Conservation (phyloP, 2,329 filamentous ascomycete genomes). For the Colletotrichum aenigma region DNA sequence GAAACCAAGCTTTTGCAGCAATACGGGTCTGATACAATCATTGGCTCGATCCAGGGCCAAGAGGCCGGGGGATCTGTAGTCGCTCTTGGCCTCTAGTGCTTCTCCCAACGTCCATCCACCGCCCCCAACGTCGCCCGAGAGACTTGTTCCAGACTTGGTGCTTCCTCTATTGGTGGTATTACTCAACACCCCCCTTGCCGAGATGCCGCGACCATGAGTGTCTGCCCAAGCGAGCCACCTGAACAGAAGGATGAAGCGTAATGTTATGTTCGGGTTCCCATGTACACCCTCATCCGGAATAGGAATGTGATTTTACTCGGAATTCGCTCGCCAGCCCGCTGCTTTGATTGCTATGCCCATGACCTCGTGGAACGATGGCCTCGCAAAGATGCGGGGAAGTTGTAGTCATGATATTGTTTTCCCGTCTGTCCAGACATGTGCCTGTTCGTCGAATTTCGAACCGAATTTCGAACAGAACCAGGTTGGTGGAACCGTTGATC, state of each 20-base stretch:
- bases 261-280: too few relatives aligned
- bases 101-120: background rate
- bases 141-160: background rate
- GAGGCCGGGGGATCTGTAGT: background rate
- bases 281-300: background rate
- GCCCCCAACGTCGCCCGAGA: background rate
- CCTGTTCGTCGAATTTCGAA: background rate
- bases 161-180: background rate
- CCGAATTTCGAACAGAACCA: background rate
- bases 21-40: background rate
- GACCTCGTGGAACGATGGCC: background rate
- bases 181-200: background rate
- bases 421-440: background rate
- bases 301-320: background rate
- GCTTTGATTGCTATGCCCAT: background rate
- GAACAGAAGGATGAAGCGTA: background rate
- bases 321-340: background rate
- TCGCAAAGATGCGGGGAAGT: background rate
- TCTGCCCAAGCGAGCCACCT: background rate
- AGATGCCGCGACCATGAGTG: background rate
- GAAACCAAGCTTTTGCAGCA: conserved; percentile 2
- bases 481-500: background rate
- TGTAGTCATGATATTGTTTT: background rate
- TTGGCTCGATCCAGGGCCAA: background rate
- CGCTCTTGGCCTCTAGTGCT: background rate